Evolutionary conservation across 1,284 basidiomycete species (phyloP).

Genomic region (Heterobasidion occidentale): DNA sequence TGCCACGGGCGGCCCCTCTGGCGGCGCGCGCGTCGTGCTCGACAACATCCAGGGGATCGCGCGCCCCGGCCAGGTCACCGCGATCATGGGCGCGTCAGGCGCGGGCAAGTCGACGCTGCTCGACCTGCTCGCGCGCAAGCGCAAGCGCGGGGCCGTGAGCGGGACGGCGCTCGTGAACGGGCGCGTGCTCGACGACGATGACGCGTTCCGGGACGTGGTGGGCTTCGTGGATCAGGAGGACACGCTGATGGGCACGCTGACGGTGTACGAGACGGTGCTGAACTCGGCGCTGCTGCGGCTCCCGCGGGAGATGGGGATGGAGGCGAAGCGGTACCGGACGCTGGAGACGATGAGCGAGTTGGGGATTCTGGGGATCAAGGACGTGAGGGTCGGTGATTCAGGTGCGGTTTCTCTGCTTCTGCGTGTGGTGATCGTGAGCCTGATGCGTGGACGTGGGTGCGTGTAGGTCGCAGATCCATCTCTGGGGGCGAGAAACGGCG

Average conservation of each 20-base stretch:
- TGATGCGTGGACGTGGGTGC: constrained; percentile 1
- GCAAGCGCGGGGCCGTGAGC: constrained; percentile 72
- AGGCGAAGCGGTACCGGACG: constrained; percentile 91
- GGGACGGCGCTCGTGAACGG: constrained; percentile 87
- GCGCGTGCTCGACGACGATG: constrained; percentile 61
- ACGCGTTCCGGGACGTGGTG: constrained; percentile 73
- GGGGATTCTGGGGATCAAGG: constrained; percentile 88
- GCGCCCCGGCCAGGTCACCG: constrained; percentile 84
- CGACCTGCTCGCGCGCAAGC: constrained; percentile 88
- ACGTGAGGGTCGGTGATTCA: constrained; percentile 82
- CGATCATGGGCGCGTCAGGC: constrained; percentile 94
- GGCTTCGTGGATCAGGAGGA: constrained; percentile 99
- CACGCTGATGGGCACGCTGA: constrained; percentile 92
- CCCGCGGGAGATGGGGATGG: constrained; percentile 90
- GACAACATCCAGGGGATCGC: constrained; percentile 77
- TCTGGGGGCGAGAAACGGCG: constrained; percentile 95
- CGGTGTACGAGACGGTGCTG: constrained; percentile 95
- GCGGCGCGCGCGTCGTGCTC: constrained; percentile 59
- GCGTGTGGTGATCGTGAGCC: neutral
- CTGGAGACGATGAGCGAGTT: constrained; percentile 95
- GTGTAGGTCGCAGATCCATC: constrained; percentile 70
- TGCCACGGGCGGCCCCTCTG: too few species aligned
- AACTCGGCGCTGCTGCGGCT: constrained; percentile 88
- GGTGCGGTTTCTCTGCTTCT: constrained; percentile 34
- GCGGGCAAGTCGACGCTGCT: constrained; percentile 96